phyloP scores from a whole-genome alignment of 805 yeast genomes.

The Suhomyces xylopsoci region DNA sequence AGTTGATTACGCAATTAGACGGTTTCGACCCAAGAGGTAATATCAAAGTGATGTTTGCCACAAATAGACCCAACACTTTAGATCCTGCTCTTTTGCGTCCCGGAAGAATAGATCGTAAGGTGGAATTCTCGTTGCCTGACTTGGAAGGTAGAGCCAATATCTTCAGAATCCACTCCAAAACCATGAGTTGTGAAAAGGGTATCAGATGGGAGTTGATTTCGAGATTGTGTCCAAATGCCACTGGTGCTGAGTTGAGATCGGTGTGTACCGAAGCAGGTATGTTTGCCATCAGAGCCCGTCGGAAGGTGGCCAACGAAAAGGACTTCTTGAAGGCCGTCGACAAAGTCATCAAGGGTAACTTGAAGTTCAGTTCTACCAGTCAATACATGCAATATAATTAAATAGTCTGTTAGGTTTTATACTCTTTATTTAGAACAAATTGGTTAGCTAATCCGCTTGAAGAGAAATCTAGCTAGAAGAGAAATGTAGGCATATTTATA shows the following conservation, averaged over 20 bases:
- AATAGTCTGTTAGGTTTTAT: no score
- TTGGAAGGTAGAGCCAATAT: slow-evolving; percentile 97
- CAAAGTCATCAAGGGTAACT: slow-evolving; percentile 96
- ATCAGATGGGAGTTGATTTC: slow-evolving; percentile 98
- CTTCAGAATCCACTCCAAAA: slow-evolving; percentile 93
- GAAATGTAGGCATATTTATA: no score
- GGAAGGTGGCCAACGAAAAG: slow-evolving; percentile 97
- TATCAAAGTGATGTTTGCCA: slow-evolving; percentile 98
- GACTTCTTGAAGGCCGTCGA: slow-evolving; percentile 97
- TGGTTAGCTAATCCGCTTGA: no score
- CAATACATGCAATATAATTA: slow-evolving; percentile 98
- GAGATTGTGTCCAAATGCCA: slow-evolving; percentile 94
- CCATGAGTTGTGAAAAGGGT: slow-evolving; percentile 96
- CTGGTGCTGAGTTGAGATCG: slow-evolving; percentile 98
- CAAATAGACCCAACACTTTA: slow-evolving; percentile 95
- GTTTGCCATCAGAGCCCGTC: slow-evolving; percentile 98
- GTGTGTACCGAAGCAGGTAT: slow-evolving; percentile 99
- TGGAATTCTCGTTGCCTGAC: slow-evolving; percentile 94
- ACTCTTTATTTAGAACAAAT: no score
- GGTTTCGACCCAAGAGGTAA: slow-evolving; percentile 99
- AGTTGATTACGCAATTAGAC: slow-evolving; percentile 93
- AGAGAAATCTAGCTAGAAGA: no score
- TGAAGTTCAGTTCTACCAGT: slow-evolving; percentile 95
- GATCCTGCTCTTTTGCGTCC: slow-evolving; percentile 98
- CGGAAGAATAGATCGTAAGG: slow-evolving; percentile 98